These are phyloP conservation scores for Suhomyces bolitotheri DNA, from an alignment of 1,139 yeast genomes.

Conservation along the genomic window DNA sequence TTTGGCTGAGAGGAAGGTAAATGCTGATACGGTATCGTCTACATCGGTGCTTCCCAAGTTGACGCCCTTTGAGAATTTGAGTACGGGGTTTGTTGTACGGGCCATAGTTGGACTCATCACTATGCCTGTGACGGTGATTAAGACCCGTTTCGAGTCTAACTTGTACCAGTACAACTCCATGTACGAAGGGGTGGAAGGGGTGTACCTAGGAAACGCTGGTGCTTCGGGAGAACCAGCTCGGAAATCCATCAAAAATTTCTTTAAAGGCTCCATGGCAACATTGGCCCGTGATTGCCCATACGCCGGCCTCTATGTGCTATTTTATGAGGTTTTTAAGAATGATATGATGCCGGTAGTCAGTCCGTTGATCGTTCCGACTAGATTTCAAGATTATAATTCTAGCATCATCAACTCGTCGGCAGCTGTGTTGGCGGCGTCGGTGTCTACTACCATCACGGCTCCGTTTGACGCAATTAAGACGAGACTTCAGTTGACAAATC, in stretches of 20 bases:
- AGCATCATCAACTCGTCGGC: slow-evolving; percentile 66
- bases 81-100: slow-evolving; percentile 78
- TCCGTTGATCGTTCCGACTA: slow-evolving; percentile 12
- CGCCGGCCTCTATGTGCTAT: slow-evolving; percentile 86
- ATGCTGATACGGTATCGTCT: slow-evolving; percentile 12
- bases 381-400: slow-evolving; percentile 36
- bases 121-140: slow-evolving; percentile 98
- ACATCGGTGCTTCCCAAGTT: slow-evolving; percentile 64
- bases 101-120: slow-evolving; percentile 82
- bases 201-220: slow-evolving; percentile 39
- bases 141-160: slow-evolving; percentile 84
- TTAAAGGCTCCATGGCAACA: slow-evolving; percentile 86
- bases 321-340: slow-evolving; percentile 74
- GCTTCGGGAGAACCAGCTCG: slow-evolving; percentile 1
- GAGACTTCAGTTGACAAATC: slow-evolving; percentile 64
- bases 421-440: slow-evolving; percentile 72
- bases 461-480: slow-evolving; percentile 97
- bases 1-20: slow-evolving; percentile 39
- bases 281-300: slow-evolving; percentile 91
- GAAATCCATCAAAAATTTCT: slow-evolving; percentile 59
- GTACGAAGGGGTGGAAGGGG: slow-evolving; percentile 59
- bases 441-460: slow-evolving; percentile 85
- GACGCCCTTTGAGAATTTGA: slow-evolving; percentile 65
- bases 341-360: slow-evolving; percentile 26
- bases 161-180: slow-evolving; percentile 69